A percentile compares a stretch with the other conserved stretches of the same genome.
phyloP scores from a whole-genome alignment of 148 eudicot genomes.

The Diospyros lotus region DNA sequence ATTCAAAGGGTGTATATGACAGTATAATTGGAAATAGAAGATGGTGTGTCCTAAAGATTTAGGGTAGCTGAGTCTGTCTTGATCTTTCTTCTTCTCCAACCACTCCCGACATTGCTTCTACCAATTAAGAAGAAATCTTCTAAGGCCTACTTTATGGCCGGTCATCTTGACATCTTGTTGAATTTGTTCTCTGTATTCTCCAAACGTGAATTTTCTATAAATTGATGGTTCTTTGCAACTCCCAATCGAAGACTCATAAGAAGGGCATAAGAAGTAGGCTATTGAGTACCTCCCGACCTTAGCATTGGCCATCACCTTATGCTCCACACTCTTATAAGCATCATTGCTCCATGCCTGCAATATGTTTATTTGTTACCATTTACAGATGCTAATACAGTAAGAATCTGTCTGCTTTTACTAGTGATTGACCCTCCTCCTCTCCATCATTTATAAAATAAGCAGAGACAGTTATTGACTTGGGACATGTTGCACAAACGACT shows the following conservation, averaged over 20 bases:
- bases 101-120: neutral
- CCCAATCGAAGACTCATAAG: slow-evolving; percentile 31
- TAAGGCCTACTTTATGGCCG: slow-evolving; percentile 42
- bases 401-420: too few species aligned
- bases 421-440: too few species aligned
- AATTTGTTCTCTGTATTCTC: slow-evolving; percentile 33
- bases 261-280: slow-evolving; percentile 45
- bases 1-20: too few species aligned
- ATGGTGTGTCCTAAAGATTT: too few species aligned
- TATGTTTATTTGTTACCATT: neutral
- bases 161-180: slow-evolving; percentile 31
- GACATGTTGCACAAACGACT: neutral
- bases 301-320: slow-evolving; percentile 36
- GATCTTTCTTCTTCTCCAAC: neutral
- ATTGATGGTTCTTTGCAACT: slow-evolving; percentile 31
- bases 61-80: too few species aligned
- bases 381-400: too few species aligned
- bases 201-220: slow-evolving; percentile 32
- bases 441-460: too few species aligned
- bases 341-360: slow-evolving; percentile 58
- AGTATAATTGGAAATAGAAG: too few species aligned
- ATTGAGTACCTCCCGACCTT: slow-evolving; percentile 34
- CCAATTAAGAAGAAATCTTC: slow-evolving; percentile 16
- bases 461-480: too few species aligned
- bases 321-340: slow-evolving; percentile 44